Evolutionary conservation across 495 filamentous ascomycete species (phyloP), one percentile per base, ranked within the genome.

Genomic region (Hypoxylon crocopeplum): DNA sequence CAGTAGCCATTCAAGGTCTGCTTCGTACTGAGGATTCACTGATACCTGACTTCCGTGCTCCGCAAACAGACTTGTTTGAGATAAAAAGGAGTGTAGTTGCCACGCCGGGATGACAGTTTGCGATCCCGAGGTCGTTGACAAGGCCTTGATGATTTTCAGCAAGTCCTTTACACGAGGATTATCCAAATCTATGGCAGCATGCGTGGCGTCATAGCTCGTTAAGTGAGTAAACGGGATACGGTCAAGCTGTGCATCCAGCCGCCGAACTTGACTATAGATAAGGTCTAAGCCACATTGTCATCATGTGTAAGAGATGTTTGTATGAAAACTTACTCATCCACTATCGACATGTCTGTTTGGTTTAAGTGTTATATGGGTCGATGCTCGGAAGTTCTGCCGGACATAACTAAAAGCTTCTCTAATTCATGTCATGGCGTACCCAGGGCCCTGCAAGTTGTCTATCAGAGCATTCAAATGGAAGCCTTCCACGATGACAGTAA

Each of bases 1-100:
- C 17, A 96, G 74, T 19, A 96, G 72, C 94, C 94, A 98, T 72
- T 94, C 86, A 49, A 96, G 77, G 53, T 97, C 89, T 24, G 79
- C 74, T 64, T 89, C 86, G 67, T 88, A 85, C 16, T 75, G n/a
- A n/a, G n/a, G 66, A 22, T 61, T 75, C 36, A 47, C 33, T 36
- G 54, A 48, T 39, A 57, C 57, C 67, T 66, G 60, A 40, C 56
- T 56, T 44, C 29, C 52, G 15, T 65, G 54, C 13, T 62, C 68
- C 36, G 70, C 74, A 40, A 62, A 40, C 13, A 82, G 67, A 33
- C 75, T 76, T 2, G 88, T 86, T 50, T 87, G 77, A 6, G 79
- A 64, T 2, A 96, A 79, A 12, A 93, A 64, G 2, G 67, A 66
- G 42, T 79, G 74, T 37, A 96, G 79, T 11, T 78, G 79, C 32